Percentiles rank a stretch among this genome's conserved stretches.
These are phyloP conservation scores for Phallus indusiatus DNA, from an alignment of 768 basidiomycete species.

Conservation along the genomic window DNA sequence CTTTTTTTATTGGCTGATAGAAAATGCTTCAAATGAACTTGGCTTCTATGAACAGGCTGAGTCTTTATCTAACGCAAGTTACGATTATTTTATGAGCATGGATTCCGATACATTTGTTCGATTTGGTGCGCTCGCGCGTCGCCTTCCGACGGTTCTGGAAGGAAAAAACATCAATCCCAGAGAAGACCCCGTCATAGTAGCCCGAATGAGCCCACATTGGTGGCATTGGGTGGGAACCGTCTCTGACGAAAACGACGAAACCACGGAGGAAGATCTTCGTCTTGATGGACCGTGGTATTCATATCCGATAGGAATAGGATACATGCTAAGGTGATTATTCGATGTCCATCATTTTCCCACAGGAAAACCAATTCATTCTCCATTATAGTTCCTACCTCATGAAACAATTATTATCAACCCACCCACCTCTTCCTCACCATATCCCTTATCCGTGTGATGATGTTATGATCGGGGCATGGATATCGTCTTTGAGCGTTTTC, in stretches of 20 bases:
- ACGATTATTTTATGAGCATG: background rate
- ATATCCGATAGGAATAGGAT: conserved; percentile 1
- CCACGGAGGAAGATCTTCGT: background rate
- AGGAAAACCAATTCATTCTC: background rate
- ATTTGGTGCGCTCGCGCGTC: background rate
- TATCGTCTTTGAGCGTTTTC: background rate
- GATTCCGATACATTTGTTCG: conserved; percentile 1
- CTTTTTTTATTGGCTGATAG: background rate
- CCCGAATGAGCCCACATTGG: background rate
- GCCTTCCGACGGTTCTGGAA: background rate
- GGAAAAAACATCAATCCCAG: background rate
- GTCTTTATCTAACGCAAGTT: background rate
- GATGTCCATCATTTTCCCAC: background rate
- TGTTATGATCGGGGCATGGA: conserved; percentile 1
- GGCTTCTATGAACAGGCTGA: background rate
- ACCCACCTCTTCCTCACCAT: background rate
- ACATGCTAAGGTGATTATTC: background rate
- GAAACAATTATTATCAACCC: background rate
- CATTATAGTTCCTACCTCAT: background rate
- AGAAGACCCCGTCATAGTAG: background rate
- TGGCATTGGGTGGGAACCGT: background rate
- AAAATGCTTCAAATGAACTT: background rate
- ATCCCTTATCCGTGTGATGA: background rate
- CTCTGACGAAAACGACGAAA: background rate
- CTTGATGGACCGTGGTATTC: background rate